These are phyloP conservation scores for Puya raimondii DNA, from an alignment of 176 grass and related monocot genomes.

Conservation along the genomic window DNA sequence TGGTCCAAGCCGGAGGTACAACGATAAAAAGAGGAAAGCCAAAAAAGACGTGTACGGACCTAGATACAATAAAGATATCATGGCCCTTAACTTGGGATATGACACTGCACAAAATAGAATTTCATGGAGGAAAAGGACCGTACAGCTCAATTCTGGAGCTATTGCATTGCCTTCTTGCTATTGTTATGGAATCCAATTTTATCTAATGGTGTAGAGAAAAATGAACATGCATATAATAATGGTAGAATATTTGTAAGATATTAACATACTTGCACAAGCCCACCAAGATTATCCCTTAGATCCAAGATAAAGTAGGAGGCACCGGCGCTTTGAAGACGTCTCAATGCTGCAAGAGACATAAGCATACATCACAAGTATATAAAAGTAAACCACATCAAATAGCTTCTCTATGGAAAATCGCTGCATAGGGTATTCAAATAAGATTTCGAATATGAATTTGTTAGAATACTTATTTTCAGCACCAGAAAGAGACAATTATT, in stretches of 20 bases:
- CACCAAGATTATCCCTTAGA: slow-evolving; percentile 97
- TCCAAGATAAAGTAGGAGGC: slow-evolving; percentile 88
- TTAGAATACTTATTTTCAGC: background rate
- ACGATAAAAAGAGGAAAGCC: no score
- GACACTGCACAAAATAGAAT: background rate
- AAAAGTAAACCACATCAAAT: background rate
- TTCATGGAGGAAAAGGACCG: background rate
- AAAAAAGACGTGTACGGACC: no score
- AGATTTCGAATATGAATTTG: background rate
- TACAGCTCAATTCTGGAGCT: background rate
- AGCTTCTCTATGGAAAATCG: background rate
- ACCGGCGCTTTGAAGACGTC: slow-evolving; percentile 62
- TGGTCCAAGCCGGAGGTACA: no score
- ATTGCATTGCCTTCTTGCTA: background rate
- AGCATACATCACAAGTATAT: background rate
- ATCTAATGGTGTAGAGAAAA: slow-evolving; percentile 9
- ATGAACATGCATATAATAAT: background rate
- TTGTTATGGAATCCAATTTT: background rate
- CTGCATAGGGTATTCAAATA: background rate
- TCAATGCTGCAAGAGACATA: slow-evolving; percentile 55
- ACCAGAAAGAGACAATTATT: background rate
- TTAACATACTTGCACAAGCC: slow-evolving; percentile 68
- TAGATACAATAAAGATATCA: background rate
- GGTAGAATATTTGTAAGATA: background rate
- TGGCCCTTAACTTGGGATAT: background rate